A percentile compares a stretch with the other conserved stretches of the same genome.
These are phyloP conservation scores for Bruguiera parviflora DNA, from an alignment of 345 rosid species.

Conservation along the genomic window DNA sequence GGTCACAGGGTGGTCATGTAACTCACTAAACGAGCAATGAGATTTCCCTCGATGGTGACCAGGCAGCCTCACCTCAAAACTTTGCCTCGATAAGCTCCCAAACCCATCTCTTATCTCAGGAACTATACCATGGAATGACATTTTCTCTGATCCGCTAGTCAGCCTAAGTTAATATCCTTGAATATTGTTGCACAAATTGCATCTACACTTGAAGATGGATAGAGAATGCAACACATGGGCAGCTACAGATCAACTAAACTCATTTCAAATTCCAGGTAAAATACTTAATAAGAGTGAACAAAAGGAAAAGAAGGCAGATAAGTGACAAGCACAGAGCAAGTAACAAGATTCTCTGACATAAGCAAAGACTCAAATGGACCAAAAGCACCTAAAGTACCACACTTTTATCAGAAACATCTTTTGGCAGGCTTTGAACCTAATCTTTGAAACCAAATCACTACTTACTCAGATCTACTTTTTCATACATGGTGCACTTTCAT, in stretches of 20 bases:
- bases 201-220: slow-evolving; percentile 7
- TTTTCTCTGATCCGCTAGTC: slow-evolving; percentile 19
- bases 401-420: slow-evolving; percentile 52
- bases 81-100: slow-evolving; percentile 84
- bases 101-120: slow-evolving; percentile 89
- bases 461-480: slow-evolving; percentile 18
- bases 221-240: slow-evolving; percentile 4
- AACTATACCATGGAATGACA: slow-evolving; percentile 92
- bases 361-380: slow-evolving; percentile 53
- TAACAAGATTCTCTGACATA: slow-evolving; percentile 62
- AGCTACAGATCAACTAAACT: slow-evolving; percentile 31
- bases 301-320: slow-evolving; percentile 25
- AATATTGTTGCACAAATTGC: background rate
- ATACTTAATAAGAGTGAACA: slow-evolving; percentile 41
- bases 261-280: slow-evolving; percentile 23
- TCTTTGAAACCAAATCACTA: slow-evolving; percentile 19
- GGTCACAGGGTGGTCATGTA: slow-evolving; percentile 52
- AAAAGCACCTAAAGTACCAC: slow-evolving; percentile 50
- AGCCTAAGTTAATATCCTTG: background rate
- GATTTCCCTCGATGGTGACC: slow-evolving; percentile 65
- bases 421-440: slow-evolving; percentile 32
- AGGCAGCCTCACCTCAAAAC: slow-evolving; percentile 78
- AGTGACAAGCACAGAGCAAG: slow-evolving; percentile 37
- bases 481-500: background rate
- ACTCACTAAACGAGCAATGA: slow-evolving; percentile 66